Evolutionary conservation across 2,329 filamentous ascomycete species (phyloP).

Genomic region (Hypoxylon sp.): DNA sequence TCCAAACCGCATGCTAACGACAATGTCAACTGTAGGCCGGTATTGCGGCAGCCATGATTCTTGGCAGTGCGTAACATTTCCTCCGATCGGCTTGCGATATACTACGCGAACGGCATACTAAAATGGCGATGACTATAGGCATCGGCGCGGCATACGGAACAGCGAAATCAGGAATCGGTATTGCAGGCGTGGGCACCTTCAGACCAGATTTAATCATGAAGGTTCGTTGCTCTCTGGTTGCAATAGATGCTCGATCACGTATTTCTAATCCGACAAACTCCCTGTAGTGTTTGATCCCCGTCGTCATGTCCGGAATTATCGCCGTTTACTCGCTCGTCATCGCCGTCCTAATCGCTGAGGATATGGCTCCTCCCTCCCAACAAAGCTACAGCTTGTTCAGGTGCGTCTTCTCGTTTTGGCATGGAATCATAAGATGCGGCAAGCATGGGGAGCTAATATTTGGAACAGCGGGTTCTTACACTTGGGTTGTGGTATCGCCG

Average conservation of each 20-base stretch:
- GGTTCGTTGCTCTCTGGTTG: conserved; percentile 58
- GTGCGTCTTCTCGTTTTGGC: conserved; percentile 59
- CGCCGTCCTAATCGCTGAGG: conserved; percentile 92
- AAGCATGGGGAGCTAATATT: conserved; percentile 36
- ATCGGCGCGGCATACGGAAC: conserved; percentile 87
- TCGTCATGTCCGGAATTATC: conserved; percentile 99
- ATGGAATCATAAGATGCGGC: background rate
- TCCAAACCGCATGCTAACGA: conserved; percentile 29
- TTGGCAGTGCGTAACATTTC: conserved; percentile 73
- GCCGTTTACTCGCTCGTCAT: conserved; percentile 98
- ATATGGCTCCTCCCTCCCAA: conserved; percentile 78
- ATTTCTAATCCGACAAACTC: conserved; percentile 28
- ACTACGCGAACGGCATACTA: conserved; percentile 30
- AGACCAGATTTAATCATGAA: conserved; percentile 92
- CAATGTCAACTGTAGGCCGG: conserved; percentile 66
- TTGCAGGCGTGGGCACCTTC: conserved; percentile 86
- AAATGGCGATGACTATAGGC: conserved; percentile 54
- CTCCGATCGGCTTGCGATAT: conserved; percentile 21
- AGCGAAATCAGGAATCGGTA: conserved; percentile 88
- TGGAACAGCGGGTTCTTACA: conserved; percentile 85
- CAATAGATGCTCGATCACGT: background rate
- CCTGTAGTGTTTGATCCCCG: conserved; percentile 80
- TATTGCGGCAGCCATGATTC: conserved; percentile 85
- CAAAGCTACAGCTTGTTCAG: conserved; percentile 85
- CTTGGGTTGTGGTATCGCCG: conserved; percentile 87